phyloP scores from a whole-genome alignment of 2,329 filamentous ascomycete genomes.

The Pseudocercospora crystallina region DNA sequence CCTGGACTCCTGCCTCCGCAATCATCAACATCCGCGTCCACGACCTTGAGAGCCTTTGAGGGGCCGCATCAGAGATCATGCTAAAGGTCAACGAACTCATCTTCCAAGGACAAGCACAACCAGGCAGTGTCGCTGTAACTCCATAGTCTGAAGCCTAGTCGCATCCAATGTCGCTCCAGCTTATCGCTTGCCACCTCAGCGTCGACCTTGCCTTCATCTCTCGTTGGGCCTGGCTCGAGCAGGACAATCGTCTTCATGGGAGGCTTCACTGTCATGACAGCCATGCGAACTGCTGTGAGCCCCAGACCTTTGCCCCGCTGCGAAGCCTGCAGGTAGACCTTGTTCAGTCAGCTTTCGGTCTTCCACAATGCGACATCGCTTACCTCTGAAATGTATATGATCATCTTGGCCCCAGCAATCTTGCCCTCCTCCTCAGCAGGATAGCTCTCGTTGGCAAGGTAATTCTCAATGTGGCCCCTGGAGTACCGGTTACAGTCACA shows the following conservation, averaged over 20 bases:
- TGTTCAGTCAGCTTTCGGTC: slow-evolving; percentile 1
- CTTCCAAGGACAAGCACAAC: slow-evolving; percentile 17
- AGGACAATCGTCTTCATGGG: slow-evolving; percentile 12
- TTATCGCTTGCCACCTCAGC: slow-evolving; percentile 16
- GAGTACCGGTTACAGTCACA: too few relatives aligned
- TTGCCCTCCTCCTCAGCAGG: slow-evolving; percentile 2
- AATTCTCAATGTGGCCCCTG: slow-evolving; percentile 22
- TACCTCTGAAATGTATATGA: slow-evolving; percentile 9
- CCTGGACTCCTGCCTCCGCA: slow-evolving; percentile 2
- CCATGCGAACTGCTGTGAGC: slow-evolving; percentile 10
- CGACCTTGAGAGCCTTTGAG: slow-evolving; percentile 1
- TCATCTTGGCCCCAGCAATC: slow-evolving; percentile 6
- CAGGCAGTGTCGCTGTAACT: slow-evolving; percentile 25
- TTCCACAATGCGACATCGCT: neutral
- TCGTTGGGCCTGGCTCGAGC: slow-evolving; percentile 19
- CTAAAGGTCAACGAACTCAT: neutral
- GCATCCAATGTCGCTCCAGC: slow-evolving; percentile 21
- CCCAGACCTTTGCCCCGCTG: slow-evolving; percentile 12
- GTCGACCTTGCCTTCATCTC: neutral
- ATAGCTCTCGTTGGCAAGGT: slow-evolving; percentile 21
- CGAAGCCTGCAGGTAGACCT: slow-evolving; percentile 10
- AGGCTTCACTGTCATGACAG: slow-evolving; percentile 6
- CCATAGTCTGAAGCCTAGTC: slow-evolving; percentile 22
- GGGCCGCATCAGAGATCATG: slow-evolving; percentile 6
- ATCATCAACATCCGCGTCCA: slow-evolving; percentile 13